Conservation (phyloP, 1,284 basidiomycete genomes). For the Thelephora terrestris region DNA sequence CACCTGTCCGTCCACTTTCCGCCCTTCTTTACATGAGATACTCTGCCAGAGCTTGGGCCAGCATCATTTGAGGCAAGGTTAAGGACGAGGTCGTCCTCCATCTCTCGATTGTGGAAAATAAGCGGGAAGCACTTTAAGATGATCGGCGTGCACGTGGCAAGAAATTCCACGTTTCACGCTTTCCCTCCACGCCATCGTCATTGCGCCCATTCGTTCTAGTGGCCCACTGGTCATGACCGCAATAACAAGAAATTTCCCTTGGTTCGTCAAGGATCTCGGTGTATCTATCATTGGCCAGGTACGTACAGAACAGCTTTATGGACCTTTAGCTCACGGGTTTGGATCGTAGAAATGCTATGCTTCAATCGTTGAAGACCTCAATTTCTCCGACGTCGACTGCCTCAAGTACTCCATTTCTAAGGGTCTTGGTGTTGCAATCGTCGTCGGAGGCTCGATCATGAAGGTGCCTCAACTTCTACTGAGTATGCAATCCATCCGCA, state of each 20-base stretch:
- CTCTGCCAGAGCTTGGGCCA: conserved; percentile 17
- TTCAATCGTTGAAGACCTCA: conserved; percentile 81
- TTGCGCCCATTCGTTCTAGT: background rate
- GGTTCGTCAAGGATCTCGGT: conserved; percentile 74
- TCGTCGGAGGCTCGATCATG: conserved; percentile 89
- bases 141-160: background rate
- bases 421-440: conserved; percentile 86
- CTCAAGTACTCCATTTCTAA: conserved; percentile 91
- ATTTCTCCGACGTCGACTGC: conserved; percentile 78
- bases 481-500: conserved; percentile 36
- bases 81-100: conserved; percentile 55
- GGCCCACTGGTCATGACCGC: conserved; percentile 40
- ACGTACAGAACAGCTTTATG: conserved; percentile 12
- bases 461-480: conserved; percentile 85
- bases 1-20: conserved; percentile 83
- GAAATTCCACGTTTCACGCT: background rate
- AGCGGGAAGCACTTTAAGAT: background rate
- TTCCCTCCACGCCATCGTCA: background rate
- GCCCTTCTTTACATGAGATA: conserved; percentile 41
- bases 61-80: conserved; percentile 45
- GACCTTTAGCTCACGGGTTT: conserved; percentile 4
- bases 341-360: conserved; percentile 77
- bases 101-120: background rate
- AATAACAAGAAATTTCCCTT: conserved; percentile 69
- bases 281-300: conserved; percentile 78